phyloP scores from a whole-genome alignment of 345 rosid species.

The Anacardium occidentale region DNA sequence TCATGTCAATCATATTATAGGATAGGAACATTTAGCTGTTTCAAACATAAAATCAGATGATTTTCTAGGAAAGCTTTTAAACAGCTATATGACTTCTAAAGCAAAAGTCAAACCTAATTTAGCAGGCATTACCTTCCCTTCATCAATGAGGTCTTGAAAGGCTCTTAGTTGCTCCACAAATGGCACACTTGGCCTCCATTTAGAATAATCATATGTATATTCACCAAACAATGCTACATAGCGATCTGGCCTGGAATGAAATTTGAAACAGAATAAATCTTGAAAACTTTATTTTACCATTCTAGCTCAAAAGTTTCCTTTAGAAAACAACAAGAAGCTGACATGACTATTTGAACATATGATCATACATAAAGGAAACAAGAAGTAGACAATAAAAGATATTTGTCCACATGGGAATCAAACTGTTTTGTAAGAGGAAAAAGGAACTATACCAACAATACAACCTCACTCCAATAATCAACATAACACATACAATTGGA shows the following conservation, averaged over 20 bases:
- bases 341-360: not conserved
- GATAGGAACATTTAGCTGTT: not conserved
- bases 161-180: conserved; percentile 79
- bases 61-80: not conserved
- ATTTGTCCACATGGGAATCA: not conserved
- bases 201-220: conserved; percentile 50
- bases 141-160: conserved; percentile 68
- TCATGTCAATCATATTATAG: not conserved
- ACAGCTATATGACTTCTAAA: not conserved
- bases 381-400: not conserved
- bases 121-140: conserved; percentile 71
- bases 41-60: not conserved
- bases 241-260: conserved; percentile 85
- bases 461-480: too few relatives aligned
- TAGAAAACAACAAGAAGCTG: not conserved
- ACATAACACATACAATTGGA: too few relatives aligned
- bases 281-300: not conserved
- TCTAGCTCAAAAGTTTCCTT: not conserved
- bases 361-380: not conserved
- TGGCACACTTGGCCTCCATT: conserved; percentile 84
- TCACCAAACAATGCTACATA: conserved; percentile 90
- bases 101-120: not conserved
- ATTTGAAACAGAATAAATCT: conserved; percentile 14
- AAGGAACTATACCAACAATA: too few relatives aligned
- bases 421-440: not conserved